Evolutionary conservation across 306 rosid species (phyloP), one percentile per base, ranked within the genome.

Genomic region (Quercus suber): DNA sequence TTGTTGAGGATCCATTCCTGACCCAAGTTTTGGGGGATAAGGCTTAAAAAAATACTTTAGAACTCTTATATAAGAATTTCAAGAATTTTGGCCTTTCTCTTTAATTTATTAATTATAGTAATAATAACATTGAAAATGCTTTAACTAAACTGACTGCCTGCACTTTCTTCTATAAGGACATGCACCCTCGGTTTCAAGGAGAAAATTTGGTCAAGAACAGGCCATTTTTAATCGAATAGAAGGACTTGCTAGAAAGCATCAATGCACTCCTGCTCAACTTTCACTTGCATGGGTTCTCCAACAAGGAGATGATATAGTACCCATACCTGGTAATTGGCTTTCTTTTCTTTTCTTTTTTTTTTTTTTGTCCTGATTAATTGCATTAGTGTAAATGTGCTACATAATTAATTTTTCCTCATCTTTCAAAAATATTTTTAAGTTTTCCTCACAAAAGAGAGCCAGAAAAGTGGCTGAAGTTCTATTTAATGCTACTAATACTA

Each of bases 271-370:
- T 76, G 79, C 92, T 73, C 97, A 91, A 64, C 86, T 91, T 73
- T 87, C 97, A 64, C 78, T 91, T 33, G 88, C 93, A 71, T 89
- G 97, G 97, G 86, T 91, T 52, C 92, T 93, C 63, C 86, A 84
- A 8, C 93, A 84, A 83, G 98, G 92, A 60, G 74, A 88, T 37
- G 93, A 88, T 78, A 89, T 88, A 43, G 88, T 80, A 4, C 92
- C 92, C 18, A 88, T 86, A 21, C 92, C 92, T 4, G 87, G 89
- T 82, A 28, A 80, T 68, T 77, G 5, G 3, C 11, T 25, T 64
- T 64, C 20, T 2, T 19, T 6, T 6, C 6, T 0, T 6, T 41
- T 23, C 23, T 23, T 37, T 31, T 30, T 13, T 41, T 0, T 0
- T 31, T 30, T 13, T 41, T 0, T 0, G 21, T 21, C 13, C 71